Conservation (phyloP, 257 asterid species). For the Anisodus tanguticus region DNA sequence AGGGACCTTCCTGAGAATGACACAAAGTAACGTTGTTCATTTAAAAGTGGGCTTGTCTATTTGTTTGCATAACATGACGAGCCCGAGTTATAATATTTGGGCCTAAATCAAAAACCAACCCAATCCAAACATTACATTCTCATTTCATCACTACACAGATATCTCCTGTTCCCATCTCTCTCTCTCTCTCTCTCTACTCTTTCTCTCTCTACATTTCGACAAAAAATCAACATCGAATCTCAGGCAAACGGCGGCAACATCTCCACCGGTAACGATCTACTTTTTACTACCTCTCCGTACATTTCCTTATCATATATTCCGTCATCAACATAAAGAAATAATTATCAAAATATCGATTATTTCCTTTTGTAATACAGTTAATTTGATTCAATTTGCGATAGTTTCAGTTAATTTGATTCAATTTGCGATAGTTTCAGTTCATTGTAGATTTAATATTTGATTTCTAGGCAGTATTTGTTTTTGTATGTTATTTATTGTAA, state of each 20-base stretch:
- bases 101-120: not conserved
- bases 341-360: not conserved
- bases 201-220: slow-evolving; percentile 12
- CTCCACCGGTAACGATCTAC: slow-evolving; percentile 7
- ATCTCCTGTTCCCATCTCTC: slow-evolving; percentile 21
- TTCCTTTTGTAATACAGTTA: not conserved
- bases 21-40: not conserved
- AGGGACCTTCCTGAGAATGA: too few species aligned
- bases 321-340: not conserved
- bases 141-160: not conserved
- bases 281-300: not conserved
- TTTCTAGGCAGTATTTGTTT: not conserved
- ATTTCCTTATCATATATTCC: not conserved
- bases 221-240: not conserved
- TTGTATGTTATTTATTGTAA: not conserved
- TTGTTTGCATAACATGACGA: not conserved
- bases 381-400: not conserved
- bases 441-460: not conserved
- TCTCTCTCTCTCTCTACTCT: not conserved
- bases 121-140: slow-evolving; percentile 20
- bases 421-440: not conserved
- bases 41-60: not conserved
- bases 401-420: not conserved
- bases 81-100: not conserved
- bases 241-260: not conserved